Base-by-base conservation (phyloP, 2,329 filamentous ascomycete species). In the Fusarium oxysporum region DNA sequence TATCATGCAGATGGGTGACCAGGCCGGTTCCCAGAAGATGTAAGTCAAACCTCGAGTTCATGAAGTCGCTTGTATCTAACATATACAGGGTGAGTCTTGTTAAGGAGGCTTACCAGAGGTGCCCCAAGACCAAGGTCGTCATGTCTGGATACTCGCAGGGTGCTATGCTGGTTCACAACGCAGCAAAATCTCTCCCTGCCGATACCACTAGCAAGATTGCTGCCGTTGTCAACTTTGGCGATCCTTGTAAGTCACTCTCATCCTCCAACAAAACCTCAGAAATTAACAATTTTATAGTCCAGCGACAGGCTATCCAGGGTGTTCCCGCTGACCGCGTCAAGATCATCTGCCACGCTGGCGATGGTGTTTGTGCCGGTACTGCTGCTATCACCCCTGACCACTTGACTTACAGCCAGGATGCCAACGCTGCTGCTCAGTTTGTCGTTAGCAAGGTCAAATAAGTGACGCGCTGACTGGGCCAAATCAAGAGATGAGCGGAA, bases 141-240 rank as follows among this genome's bases (percentile, higher is more conserved):
- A 80, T 86, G 72, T 81, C 83, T 11, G 85, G 85, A 6, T 87
- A 87, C 76, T 86, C 83, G 72, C 85, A 83, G 65, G 82, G 80
- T 51, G 76, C 76, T 28, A 79, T 78, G 74, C 71, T 81, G 11
- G 84, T 85, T 2, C 86, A 86, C 77, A 84, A 85, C 33, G 84
- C 83, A 4, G 84, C 83, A 30, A 77, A 73, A 11, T 68, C 72
- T 62, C 76, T 83, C 38, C 73, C 78, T 3, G 50, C 86, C 79
- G 86, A 78, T 11, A 71, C 68, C 16, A 60, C 76, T 13, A 65
- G 65, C 70, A 78, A 76, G 57, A 72, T 82, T 45, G 73, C 77
- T 11, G 79, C 78, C 7, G 78, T 70, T 47, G 76, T 79, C 48
- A 81, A 71, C 66, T 81, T 78, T 57, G 80, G 76, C 48, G 79